A percentile compares a stretch with the other conserved stretches of the same genome.
These are phyloP conservation scores for Lecanicillium sp. DNA, from an alignment of 2,329 filamentous ascomycete species.

Conservation along the genomic window DNA sequence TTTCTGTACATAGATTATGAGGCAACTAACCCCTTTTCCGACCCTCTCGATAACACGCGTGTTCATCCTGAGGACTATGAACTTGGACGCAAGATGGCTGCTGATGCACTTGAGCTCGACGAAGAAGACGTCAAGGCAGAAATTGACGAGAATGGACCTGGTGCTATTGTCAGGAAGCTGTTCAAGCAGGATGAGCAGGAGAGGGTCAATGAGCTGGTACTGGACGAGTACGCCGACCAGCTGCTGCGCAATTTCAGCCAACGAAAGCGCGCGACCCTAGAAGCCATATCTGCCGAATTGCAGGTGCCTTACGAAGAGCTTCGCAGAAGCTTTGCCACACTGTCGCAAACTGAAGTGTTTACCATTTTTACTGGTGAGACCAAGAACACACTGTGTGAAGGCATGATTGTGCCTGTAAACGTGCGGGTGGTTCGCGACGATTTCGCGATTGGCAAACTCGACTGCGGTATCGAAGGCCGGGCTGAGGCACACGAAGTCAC, in stretches of 20 bases:
- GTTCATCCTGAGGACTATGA: slow-evolving; percentile 99
- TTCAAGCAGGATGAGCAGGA: slow-evolving; percentile 91
- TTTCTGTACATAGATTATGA: slow-evolving; percentile 90
- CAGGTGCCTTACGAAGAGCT: slow-evolving; percentile 92
- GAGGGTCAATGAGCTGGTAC: slow-evolving; percentile 88
- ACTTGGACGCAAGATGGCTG: slow-evolving; percentile 94
- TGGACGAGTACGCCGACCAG: slow-evolving; percentile 96
- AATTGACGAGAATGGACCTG: slow-evolving; percentile 79
- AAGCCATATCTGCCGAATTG: slow-evolving; percentile 90
- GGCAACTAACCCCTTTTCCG: slow-evolving; percentile 68
- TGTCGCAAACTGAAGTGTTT: slow-evolving; percentile 74
- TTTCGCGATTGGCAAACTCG: slow-evolving; percentile 86
- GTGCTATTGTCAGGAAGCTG: slow-evolving; percentile 89
- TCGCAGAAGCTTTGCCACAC: slow-evolving; percentile 64
- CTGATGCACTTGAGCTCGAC: slow-evolving; percentile 90
- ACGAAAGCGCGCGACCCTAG: slow-evolving; percentile 87
- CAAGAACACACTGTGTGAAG: slow-evolving; percentile 68
- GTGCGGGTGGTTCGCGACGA: slow-evolving; percentile 85
- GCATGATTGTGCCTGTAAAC: slow-evolving; percentile 87
- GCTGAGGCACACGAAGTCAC: slow-evolving; percentile 78
- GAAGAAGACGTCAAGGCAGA: slow-evolving; percentile 97
- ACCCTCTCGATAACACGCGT: slow-evolving; percentile 93
- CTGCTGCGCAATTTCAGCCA: slow-evolving; percentile 89
- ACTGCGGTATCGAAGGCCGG: slow-evolving; percentile 87
- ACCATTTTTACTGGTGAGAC: slow-evolving; percentile 97